Conservation (phyloP, 2,329 filamentous ascomycete genomes). For the Apiospora hydei region DNA sequence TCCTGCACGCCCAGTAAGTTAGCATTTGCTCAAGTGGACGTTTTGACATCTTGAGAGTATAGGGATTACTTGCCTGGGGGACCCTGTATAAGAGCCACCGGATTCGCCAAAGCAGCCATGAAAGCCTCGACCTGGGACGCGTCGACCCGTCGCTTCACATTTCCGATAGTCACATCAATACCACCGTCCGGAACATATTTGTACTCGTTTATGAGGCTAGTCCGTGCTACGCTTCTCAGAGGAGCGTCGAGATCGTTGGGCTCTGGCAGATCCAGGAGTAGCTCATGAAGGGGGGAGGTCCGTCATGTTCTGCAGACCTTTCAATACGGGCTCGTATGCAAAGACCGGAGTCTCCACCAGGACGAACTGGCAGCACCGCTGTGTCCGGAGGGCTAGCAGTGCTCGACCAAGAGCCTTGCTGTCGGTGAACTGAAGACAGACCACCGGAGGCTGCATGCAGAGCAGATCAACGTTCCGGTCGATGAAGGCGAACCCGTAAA, state of each 20-base stretch:
- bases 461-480: constrained; percentile 59
- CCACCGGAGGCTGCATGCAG: constrained; percentile 48
- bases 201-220: not conserved
- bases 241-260: not conserved
- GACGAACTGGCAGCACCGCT: constrained; percentile 53
- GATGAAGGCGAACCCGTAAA: constrained; percentile 67
- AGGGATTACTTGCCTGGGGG: constrained; percentile 64
- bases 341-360: constrained; percentile 72
- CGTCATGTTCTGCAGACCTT: constrained; percentile 61
- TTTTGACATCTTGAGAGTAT: not conserved
- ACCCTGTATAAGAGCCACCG: constrained; percentile 71
- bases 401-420: constrained; percentile 52
- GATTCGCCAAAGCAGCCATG: constrained; percentile 57
- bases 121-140: constrained; percentile 65
- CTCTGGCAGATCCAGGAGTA: constrained; percentile 51
- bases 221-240: not conserved
- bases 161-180: not conserved
- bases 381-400: constrained; percentile 51
- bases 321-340: constrained; percentile 72
- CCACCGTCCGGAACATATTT: not conserved
- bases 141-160: constrained; percentile 31
- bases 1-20: constrained; percentile 48
- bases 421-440: constrained; percentile 51
- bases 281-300: constrained; percentile 62
- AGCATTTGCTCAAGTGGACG: not conserved